Conservation (phyloP, 2,329 filamentous ascomycete genomes). For the Ophiosphaerella korrae region DNA sequence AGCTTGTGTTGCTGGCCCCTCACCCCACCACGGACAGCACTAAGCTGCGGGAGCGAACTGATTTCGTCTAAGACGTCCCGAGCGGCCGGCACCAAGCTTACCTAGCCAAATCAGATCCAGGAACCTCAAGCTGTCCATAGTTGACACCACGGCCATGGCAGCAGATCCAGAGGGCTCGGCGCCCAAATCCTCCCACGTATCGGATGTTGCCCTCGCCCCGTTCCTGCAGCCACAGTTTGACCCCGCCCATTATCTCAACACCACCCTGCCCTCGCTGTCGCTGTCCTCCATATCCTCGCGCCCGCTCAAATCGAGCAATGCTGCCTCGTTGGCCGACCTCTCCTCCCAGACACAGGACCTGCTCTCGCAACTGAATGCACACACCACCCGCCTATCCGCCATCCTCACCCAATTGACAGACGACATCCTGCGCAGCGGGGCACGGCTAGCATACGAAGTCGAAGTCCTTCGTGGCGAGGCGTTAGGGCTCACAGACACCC, state of each 20-base stretch:
- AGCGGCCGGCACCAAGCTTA: conserved; percentile 14
- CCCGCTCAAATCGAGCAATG: conserved; percentile 45
- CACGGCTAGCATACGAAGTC: conserved; percentile 89
- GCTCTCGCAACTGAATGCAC: conserved; percentile 85
- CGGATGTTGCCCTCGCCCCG: conserved; percentile 73
- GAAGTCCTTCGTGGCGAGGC: conserved; percentile 91
- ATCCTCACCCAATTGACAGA: conserved; percentile 89
- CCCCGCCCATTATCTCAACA: conserved; percentile 83
- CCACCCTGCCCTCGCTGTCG: conserved; percentile 71
- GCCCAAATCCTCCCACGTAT: conserved; percentile 59
- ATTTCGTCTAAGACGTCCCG: conserved; percentile 14
- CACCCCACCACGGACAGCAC: conserved; percentile 19
- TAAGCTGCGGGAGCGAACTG: conserved; percentile 16
- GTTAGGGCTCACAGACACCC: conserved; percentile 75
- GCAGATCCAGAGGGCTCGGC: conserved; percentile 15
- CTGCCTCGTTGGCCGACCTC: conserved; percentile 72
- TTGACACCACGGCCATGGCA: conserved; percentile 32
- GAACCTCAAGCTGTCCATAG: conserved; percentile 16
- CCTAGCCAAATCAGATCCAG: conserved; percentile 9
- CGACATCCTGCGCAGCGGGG: conserved; percentile 88
- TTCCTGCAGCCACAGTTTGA: conserved; percentile 82
- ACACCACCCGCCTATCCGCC: conserved; percentile 80
- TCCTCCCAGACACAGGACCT: conserved; percentile 81
- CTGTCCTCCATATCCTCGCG: conserved; percentile 52
- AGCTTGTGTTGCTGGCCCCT: neutral